These are phyloP conservation scores for Phytophthora tubulina DNA, from an alignment of 352 stramenopile species.

Conservation along the genomic window DNA sequence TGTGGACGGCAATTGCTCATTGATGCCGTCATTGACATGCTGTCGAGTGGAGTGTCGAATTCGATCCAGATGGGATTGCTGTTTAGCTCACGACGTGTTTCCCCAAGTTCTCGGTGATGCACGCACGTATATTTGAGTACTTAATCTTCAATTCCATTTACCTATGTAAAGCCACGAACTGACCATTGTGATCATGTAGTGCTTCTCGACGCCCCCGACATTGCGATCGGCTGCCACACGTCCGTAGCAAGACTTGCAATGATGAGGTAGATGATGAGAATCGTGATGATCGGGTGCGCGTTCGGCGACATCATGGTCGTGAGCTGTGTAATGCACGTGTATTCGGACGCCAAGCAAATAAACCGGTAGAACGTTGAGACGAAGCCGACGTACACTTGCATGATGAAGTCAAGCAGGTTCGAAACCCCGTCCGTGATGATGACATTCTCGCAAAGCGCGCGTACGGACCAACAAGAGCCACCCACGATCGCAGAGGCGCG, in stretches of 20 bases:
- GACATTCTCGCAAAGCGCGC: slow-evolving; percentile 67
- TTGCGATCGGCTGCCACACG: slow-evolving; percentile 55
- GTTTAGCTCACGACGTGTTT: too few species aligned
- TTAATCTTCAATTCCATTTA: too few species aligned
- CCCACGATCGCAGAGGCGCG: slow-evolving; percentile 61
- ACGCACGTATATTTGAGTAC: too few species aligned
- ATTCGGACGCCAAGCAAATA: slow-evolving; percentile 78
- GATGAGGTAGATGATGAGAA: slow-evolving; percentile 71
- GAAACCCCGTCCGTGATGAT: slow-evolving; percentile 74
- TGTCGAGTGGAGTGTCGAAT: too few species aligned
- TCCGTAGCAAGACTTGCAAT: slow-evolving; percentile 81
- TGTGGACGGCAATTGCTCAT: too few species aligned
- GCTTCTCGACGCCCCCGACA: too few species aligned
- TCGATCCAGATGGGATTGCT: too few species aligned
- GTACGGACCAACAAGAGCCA: slow-evolving; percentile 67
- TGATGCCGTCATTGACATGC: too few species aligned
- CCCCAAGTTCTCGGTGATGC: too few species aligned
- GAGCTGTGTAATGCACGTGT: slow-evolving; percentile 70
- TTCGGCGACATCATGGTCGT: slow-evolving; percentile 58
- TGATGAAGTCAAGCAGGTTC: slow-evolving; percentile 66
- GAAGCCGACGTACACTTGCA: slow-evolving; percentile 74
- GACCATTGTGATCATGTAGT: too few species aligned
- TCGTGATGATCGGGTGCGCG: slow-evolving; percentile 48
- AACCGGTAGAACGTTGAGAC: slow-evolving; percentile 87
- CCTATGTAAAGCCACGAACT: too few species aligned